These are phyloP conservation scores for Sonneratia caseolaris DNA, from an alignment of 345 rosid genomes.

Conservation along the genomic window DNA sequence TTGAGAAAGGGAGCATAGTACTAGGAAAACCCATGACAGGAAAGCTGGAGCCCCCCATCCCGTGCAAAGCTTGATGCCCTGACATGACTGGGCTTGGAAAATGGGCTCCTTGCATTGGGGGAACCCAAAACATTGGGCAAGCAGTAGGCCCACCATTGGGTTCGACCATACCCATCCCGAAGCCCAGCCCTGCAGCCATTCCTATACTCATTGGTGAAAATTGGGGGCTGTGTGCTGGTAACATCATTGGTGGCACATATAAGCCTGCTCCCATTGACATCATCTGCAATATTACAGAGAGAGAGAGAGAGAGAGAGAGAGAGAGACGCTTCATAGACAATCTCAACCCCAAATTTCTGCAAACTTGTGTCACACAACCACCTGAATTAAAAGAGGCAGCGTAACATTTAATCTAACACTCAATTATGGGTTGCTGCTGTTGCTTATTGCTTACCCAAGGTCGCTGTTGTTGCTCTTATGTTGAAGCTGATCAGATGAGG, in stretches of 20 bases:
- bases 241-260: conserved; percentile 74
- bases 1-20: conserved; percentile 37
- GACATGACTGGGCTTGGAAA: conserved; percentile 36
- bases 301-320: no score
- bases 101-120: conserved; percentile 35
- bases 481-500: no score
- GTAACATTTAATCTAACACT: no score
- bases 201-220: conserved; percentile 43
- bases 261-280: conserved; percentile 85
- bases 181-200: conserved; percentile 68
- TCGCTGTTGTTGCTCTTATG: no score
- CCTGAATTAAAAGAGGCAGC: no score
- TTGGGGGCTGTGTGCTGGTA: conserved; percentile 49
- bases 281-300: conserved; percentile 33
- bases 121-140: not conserved
- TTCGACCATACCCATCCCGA: conserved; percentile 54
- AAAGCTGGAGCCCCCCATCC: conserved; percentile 33
- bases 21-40: conserved; percentile 33
- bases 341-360: no score
- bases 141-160: conserved; percentile 14
- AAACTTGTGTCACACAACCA: no score
- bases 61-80: conserved; percentile 13
- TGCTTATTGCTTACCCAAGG: not conserved
- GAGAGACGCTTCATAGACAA: no score
- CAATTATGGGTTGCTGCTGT: not conserved